These are phyloP conservation scores for Paraglomus occultum DNA, from an alignment of 192 early-diverging fungal genomes.

Conservation along the genomic window DNA sequence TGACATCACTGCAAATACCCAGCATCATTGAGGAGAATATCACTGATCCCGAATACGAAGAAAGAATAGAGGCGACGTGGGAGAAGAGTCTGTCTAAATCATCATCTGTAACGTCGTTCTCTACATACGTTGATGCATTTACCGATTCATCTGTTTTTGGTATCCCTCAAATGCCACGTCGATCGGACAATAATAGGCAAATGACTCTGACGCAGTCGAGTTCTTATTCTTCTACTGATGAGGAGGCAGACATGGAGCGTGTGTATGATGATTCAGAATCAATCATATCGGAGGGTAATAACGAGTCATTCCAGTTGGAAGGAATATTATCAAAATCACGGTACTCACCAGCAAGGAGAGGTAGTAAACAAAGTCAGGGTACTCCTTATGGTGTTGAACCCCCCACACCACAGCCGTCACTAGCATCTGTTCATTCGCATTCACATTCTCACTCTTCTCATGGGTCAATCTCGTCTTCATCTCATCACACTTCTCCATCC, in stretches of 20 bases:
- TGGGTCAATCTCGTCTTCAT: no score
- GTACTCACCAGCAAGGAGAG: no score
- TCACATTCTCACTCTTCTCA: no score
- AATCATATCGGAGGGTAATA: slow-evolving; percentile 11
- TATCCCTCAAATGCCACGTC: background rate
- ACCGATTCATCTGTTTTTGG: background rate
- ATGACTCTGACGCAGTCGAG: background rate
- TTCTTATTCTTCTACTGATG: slow-evolving; percentile 12
- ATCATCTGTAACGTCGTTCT: background rate
- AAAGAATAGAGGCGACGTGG: background rate
- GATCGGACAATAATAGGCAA: background rate
- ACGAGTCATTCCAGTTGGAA: slow-evolving; percentile 13
- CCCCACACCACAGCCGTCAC: no score
- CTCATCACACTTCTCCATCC: no score
- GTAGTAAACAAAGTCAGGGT: no score
- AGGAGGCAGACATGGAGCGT: background rate
- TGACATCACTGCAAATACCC: slow-evolving; percentile 10
- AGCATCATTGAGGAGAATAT: slow-evolving; percentile 18
- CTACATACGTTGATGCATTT: background rate
- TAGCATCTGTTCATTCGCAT: no score
- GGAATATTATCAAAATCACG: background rate
- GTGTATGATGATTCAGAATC: slow-evolving; percentile 8
- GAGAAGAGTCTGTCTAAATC: slow-evolving; percentile 16
- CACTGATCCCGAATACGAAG: slow-evolving; percentile 5
- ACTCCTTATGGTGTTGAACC: no score